Evolutionary conservation across 345 rosid species (phyloP), one percentile per base, ranked within the genome.

Genomic region (Eutrema yunnanense): DNA sequence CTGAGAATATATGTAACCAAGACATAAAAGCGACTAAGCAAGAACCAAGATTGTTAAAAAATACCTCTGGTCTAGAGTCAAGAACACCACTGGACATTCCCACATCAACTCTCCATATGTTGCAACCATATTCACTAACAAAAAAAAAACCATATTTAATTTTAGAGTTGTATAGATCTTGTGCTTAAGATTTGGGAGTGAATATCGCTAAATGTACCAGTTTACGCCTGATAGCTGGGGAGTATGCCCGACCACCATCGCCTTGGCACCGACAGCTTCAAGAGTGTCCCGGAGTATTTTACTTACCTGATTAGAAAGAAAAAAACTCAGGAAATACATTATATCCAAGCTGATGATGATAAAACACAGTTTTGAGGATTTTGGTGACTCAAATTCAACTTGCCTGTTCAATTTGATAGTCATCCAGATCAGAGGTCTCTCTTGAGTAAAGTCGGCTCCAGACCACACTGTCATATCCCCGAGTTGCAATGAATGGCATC

Each of bases 51-150:
- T 48, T 54, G 69, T 48, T 19, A n/a, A n/a, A 9, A 76, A 3
- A 2, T 83, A 94, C 98, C 98, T 94, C 97, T 12, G 96, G 98
- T 73, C 91, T 89, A 71, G 95, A 89, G 54, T 84, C 79, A 58
- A 91, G 87, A 80, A 94, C 92, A 65, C 98, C 97, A 74, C 92
- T 84, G 30, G 98, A 94, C 98, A 94, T 94, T 75, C 98, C 98
- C 5, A 94, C 98, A 75, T 94, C 97, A 56, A 94, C 51, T 19
- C 95, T 79, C 98, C 98, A 94, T 77, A 94, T 83, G 63, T 90
- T 83, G 64, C 97, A 84, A 71, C 86, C 80, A 67, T 87, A 94
- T 72, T 89, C 82, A 79, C 98, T 94, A 34, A 5, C 9, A 53
- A 67, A 48, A 22, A 22, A 22, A 22, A 22, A 30, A 27, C 9